A percentile compares a stretch with the other conserved stretches of the same genome.
Conservation (phyloP, 75 land plant species). For the Cunninghamia lanceolata region DNA sequence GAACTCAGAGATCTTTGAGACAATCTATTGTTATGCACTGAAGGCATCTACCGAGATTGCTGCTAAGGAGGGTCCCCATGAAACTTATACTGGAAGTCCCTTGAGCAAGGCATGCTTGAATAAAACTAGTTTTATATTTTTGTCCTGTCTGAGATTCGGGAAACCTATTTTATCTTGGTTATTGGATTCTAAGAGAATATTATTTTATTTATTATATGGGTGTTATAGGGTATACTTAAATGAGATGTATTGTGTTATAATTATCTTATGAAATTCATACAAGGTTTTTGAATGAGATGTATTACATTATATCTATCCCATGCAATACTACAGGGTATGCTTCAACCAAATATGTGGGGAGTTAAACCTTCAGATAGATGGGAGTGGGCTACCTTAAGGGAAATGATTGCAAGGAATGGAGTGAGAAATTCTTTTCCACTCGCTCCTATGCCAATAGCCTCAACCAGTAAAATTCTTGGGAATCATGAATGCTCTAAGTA, state of each 20-base stretch:
- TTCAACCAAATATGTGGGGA: constrained; percentile 98
- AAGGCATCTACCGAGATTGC: constrained; percentile 77
- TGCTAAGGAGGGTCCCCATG: constrained; percentile 76
- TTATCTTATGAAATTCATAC: no score
- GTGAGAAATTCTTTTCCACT: constrained; percentile 85
- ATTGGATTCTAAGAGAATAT: no score
- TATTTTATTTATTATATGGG: background rate
- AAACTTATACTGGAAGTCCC: constrained; percentile 86
- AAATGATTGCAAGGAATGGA: constrained; percentile 61
- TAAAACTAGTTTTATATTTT: background rate
- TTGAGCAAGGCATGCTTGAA: constrained; percentile 70
- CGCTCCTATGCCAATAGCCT: constrained; percentile 99
- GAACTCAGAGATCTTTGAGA: constrained; percentile 94
- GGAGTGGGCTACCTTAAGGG: no score
- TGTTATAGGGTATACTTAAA: no score
- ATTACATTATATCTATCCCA: background rate
- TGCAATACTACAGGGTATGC: constrained; percentile 55
- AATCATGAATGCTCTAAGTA: constrained; percentile 99
- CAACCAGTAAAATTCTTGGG: constrained; percentile 95
- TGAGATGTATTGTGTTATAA: no score
- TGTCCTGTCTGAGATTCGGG: background rate
- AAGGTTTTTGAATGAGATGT: no score
- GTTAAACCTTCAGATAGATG: constrained; percentile 78
- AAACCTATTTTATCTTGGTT: background rate
- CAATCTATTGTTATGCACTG: constrained; percentile 92